phyloP scores from a whole-genome alignment of 441 rosid genomes.

The Corymbia citriodora region DNA sequence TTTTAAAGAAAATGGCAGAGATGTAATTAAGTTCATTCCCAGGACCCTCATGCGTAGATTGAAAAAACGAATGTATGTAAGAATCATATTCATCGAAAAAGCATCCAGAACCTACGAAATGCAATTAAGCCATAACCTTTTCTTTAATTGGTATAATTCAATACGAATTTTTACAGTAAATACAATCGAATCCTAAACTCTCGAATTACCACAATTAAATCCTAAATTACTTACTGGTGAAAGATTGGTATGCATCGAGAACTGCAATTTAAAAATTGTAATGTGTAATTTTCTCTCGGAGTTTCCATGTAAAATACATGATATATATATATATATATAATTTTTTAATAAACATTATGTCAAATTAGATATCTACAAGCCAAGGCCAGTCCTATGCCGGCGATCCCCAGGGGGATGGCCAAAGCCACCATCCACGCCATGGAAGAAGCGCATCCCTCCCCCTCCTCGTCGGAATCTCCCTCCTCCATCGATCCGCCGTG shows the following conservation, averaged over 20 bases:
- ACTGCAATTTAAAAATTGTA: not conserved
- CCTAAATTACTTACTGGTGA: not conserved
- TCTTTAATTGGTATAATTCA: not conserved
- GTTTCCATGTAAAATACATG: not conserved
- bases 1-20: not conserved
- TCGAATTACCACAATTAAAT: accelerated
- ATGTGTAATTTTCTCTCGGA: not conserved
- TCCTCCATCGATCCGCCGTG: not conserved
- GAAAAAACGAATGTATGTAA: not conserved
- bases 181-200: not conserved
- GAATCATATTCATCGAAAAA: not conserved
- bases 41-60: not conserved
- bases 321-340: not conserved
- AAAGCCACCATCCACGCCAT: not conserved
- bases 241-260: not conserved
- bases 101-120: not conserved
- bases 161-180: accelerated
- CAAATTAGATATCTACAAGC: not conserved
- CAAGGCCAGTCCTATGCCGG: not conserved
- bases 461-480: not conserved
- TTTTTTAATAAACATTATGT: not conserved
- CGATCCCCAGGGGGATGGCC: not conserved
- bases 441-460: not conserved
- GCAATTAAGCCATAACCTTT: accelerated
- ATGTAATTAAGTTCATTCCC: not conserved